Base-by-base conservation (phyloP, 83 land plant genomes). In the Diphasiastrum complanatum region DNA sequence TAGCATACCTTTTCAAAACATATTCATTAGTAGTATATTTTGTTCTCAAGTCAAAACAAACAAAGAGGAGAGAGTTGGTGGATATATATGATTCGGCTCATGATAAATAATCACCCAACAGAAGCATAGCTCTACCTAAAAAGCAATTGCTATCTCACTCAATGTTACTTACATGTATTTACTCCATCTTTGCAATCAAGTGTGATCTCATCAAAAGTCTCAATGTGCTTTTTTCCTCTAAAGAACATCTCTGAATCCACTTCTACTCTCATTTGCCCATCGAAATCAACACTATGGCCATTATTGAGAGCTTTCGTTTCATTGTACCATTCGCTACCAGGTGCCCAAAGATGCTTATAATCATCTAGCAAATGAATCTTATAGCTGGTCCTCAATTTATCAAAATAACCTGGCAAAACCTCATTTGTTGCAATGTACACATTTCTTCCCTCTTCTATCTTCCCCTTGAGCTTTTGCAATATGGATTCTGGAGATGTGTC, bases 131-230 rank as follows among this genome's bases (percentile, higher is more conserved):
- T n/a, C n/a, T n/a, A n/a, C n/a, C n/a, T n/a, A n/a, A n/a, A n/a
- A n/a, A n/a, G n/a, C n/a, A n/a, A n/a, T n/a, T n/a, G n/a, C n/a
- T n/a, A n/a, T n/a, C n/a, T n/a, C n/a, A n/a, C n/a, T n/a, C n/a
- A n/a, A n/a, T n/a, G n/a, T n/a, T 41, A 41, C 18, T 41, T 14
- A 72, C 97, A 91, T 3, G 96, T 87, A 41, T 79, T 77, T 12
- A 78, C 50, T 4, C 97, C 97, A 69, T 91, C 81, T 65, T 91
- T 88, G 84, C 97, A 91, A 63, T 91, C 96, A 3, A 58, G 76
- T 0, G 97, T 91, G 46, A 91, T 81, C 64, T 88, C 85, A 43
- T 83, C 87, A 75, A 91, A 91, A 16, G 97, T 91, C 71, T 88
- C 91, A 3, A 91, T 46, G 72, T 82, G 79, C 61, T 77, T 88